Conservation (phyloP, 2,329 filamentous ascomycete species). For the Orbilia quercus region DNA sequence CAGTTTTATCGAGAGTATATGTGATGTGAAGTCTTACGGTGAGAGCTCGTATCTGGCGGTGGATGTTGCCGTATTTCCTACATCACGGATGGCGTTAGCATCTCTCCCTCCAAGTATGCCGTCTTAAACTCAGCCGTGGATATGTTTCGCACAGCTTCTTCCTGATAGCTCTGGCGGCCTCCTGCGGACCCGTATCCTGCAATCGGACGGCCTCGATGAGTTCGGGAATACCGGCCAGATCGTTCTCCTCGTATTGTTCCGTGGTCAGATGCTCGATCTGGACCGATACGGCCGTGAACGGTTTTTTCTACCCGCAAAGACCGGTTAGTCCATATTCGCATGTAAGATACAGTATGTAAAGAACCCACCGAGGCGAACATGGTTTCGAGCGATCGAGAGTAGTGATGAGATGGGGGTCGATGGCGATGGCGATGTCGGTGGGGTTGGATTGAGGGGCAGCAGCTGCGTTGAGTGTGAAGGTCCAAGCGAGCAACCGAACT, state of each 20-base stretch:
- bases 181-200: slow-evolving; percentile 84
- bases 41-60: slow-evolving; percentile 88
- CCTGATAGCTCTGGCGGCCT: slow-evolving; percentile 89
- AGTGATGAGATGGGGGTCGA: slow-evolving; percentile 10
- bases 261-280: slow-evolving; percentile 90
- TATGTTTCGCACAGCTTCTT: slow-evolving; percentile 80
- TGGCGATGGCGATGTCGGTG: slow-evolving; percentile 23
- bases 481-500: slow-evolving; percentile 43
- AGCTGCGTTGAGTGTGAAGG: slow-evolving; percentile 36
- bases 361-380: slow-evolving; percentile 53
- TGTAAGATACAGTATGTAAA: too few relatives aligned
- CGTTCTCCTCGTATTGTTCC: slow-evolving; percentile 89
- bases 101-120: neutral
- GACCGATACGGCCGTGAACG: slow-evolving; percentile 92
- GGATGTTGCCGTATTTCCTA: slow-evolving; percentile 92
- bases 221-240: slow-evolving; percentile 89
- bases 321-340: slow-evolving; percentile 3
- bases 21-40: slow-evolving; percentile 65
- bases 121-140: neutral
- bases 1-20: too few relatives aligned
- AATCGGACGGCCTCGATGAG: slow-evolving; percentile 93
- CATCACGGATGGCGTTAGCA: neutral
- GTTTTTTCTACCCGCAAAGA: slow-evolving; percentile 70
- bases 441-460: slow-evolving; percentile 32
- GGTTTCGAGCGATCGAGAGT: slow-evolving; percentile 12